These are phyloP conservation scores for Pseudogymnoascus sp. DNA, from an alignment of 2,329 filamentous ascomycete genomes.

Conservation along the genomic window DNA sequence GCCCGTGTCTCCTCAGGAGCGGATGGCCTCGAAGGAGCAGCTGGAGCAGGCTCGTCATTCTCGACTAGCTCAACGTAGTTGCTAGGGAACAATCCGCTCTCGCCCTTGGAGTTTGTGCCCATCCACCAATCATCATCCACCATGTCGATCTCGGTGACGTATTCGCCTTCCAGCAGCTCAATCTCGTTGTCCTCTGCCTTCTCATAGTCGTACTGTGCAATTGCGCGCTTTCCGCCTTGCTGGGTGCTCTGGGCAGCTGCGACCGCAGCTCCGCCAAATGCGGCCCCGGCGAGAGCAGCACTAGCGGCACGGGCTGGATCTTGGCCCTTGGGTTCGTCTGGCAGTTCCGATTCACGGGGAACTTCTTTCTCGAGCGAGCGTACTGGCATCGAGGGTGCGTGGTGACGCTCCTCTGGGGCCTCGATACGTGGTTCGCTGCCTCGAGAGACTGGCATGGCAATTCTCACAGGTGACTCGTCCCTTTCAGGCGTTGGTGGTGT, in stretches of 20 bases:
- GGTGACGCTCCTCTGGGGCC: conserved; percentile 40
- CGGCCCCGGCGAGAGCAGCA: conserved; percentile 43
- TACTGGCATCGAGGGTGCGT: conserved; percentile 53
- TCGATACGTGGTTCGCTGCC: conserved; percentile 45
- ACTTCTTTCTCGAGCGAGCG: conserved; percentile 54
- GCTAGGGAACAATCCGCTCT: conserved; percentile 87
- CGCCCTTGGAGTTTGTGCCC: conserved; percentile 77
- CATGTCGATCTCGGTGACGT: conserved; percentile 89
- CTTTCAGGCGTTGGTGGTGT: conserved; percentile 40
- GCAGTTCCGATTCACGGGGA: conserved; percentile 55
- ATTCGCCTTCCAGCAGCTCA: conserved; percentile 79
- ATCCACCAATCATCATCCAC: conserved; percentile 99
- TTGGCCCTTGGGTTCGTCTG: conserved; percentile 51
- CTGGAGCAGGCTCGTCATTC: conserved; percentile 40
- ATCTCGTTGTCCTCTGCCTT: conserved; percentile 97
- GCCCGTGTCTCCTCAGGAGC: conserved; percentile 29
- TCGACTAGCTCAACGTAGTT: conserved; percentile 90
- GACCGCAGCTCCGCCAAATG: conserved; percentile 31
- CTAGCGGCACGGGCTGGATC: conserved; percentile 53
- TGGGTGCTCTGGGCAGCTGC: conserved; percentile 38
- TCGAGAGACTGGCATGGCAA: conserved; percentile 77
- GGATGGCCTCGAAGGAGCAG: conserved; percentile 20
- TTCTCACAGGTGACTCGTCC: conserved; percentile 67
- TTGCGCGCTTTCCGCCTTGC: conserved; percentile 57
- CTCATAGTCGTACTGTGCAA: conserved; percentile 92